Evolutionary conservation across 2,329 filamentous ascomycete genomes (phyloP).

Genomic region (Fusarium sp.): DNA sequence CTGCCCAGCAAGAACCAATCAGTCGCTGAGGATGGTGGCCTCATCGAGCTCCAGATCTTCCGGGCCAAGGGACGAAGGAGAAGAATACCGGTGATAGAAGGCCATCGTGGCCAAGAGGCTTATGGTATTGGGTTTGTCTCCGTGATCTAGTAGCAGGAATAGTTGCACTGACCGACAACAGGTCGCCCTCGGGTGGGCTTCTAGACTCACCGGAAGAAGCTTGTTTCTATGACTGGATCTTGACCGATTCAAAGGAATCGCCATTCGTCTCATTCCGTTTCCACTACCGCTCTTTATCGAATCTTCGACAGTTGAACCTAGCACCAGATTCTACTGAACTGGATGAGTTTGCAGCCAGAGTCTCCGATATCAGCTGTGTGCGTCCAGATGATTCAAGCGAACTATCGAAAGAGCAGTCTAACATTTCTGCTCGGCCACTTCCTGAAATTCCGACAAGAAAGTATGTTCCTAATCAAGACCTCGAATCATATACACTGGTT

Average conservation of each 20-base stretch:
- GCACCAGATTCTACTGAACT: constrained; percentile 50
- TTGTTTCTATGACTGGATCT: constrained; percentile 64
- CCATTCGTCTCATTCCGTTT: constrained; percentile 68
- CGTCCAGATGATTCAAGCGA: not conserved
- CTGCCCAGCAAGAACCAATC: constrained; percentile 54
- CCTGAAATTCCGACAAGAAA: constrained; percentile 38
- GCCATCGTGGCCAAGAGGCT: constrained; percentile 61
- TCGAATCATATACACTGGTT: constrained; percentile 15
- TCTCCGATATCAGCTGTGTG: not conserved
- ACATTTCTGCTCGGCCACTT: constrained; percentile 30
- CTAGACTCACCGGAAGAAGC: constrained; percentile 64
- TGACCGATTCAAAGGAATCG: constrained; percentile 63
- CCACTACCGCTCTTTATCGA: constrained; percentile 67
- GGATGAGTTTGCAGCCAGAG: not conserved
- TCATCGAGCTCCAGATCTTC: constrained; percentile 67
- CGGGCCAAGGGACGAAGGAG: constrained; percentile 62
- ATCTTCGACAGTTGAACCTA: constrained; percentile 62
- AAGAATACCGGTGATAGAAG: constrained; percentile 56
- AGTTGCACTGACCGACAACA: constrained; percentile 46
- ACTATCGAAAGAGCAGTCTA: not conserved
- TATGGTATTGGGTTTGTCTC: constrained; percentile 66
- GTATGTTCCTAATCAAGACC: constrained; percentile 8
- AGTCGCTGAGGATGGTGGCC: constrained; percentile 65
- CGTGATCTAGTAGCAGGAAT: not conserved
- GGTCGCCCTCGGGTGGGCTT: constrained; percentile 66